These are phyloP conservation scores for Penicillium hordei DNA, from an alignment of 2,329 filamentous ascomycete genomes.

Conservation along the genomic window DNA sequence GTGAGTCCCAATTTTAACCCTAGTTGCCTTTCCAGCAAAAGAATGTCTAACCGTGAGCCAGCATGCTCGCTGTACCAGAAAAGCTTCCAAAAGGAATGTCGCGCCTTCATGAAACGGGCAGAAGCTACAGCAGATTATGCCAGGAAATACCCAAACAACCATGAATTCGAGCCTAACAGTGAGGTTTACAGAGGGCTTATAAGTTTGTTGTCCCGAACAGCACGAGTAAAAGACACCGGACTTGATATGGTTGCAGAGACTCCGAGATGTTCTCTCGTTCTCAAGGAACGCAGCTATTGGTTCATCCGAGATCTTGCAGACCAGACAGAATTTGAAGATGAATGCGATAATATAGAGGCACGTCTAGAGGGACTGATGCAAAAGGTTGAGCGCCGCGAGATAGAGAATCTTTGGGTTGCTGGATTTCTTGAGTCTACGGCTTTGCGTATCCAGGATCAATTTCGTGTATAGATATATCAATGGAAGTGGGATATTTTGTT, in stretches of 20 bases:
- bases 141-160: neutral
- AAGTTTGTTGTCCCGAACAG: neutral
- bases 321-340: neutral
- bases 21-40: neutral
- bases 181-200: neutral
- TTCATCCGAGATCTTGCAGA: neutral
- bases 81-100: neutral
- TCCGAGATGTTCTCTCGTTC: neutral
- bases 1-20: neutral
- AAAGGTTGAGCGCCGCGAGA: neutral
- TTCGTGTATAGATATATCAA: neutral
- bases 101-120: neutral
- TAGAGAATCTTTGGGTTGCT: conserved; percentile 3
- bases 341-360: neutral
- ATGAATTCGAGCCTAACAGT: neutral
- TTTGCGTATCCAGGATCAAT: neutral
- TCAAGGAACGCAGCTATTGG: neutral
- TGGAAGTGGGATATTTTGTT: neutral
- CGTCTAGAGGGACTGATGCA: neutral
- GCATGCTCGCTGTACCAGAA: neutral
- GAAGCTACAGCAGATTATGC: neutral
- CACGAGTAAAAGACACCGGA: neutral
- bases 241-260: conserved; percentile 1
- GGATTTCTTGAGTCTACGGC: neutral
- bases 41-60: neutral